These are phyloP conservation scores for Penicillium brasilianum DNA, from an alignment of 2,329 filamentous ascomycete species.

Conservation along the genomic window DNA sequence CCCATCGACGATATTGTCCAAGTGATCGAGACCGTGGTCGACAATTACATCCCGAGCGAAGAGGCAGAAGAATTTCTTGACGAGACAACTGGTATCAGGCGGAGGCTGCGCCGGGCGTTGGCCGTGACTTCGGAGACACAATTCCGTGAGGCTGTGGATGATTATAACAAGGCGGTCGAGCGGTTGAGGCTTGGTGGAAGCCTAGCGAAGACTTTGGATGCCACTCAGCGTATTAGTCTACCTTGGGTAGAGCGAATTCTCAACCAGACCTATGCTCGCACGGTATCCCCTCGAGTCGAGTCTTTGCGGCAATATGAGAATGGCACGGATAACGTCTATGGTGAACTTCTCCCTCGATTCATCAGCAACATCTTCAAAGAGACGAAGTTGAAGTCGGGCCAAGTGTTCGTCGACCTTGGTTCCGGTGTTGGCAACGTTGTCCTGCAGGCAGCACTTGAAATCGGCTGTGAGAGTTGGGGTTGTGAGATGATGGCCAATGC, in stretches of 20 bases:
- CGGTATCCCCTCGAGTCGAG: conserved; percentile 87
- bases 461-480: conserved; percentile 93
- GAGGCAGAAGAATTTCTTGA: conserved; percentile 72
- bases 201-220: conserved; percentile 73
- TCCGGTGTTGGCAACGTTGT: conserved; percentile 97
- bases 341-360: conserved; percentile 86
- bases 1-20: conserved; percentile 71
- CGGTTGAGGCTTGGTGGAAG: conserved; percentile 70
- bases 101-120: conserved; percentile 75
- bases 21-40: conserved; percentile 70
- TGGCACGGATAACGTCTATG: conserved; percentile 92
- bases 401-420: conserved; percentile 91
- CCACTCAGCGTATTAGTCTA: conserved; percentile 70
- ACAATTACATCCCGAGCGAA: conserved; percentile 76
- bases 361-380: conserved; percentile 80
- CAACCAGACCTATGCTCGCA: conserved; percentile 86
- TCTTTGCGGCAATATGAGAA: conserved; percentile 83
- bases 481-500: conserved; percentile 96
- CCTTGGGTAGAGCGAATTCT: conserved; percentile 80
- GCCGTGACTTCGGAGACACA: conserved; percentile 70
- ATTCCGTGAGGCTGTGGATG: conserved; percentile 73
- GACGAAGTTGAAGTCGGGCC: conserved; percentile 76
- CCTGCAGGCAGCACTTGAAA: conserved; percentile 88
- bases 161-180: conserved; percentile 76
- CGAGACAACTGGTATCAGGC: conserved; percentile 73